Evolutionary conservation across 2,329 filamentous ascomycete species (phyloP), one percentile per base, ranked within the genome.

Genomic region (Aureobasidium sp.): DNA sequence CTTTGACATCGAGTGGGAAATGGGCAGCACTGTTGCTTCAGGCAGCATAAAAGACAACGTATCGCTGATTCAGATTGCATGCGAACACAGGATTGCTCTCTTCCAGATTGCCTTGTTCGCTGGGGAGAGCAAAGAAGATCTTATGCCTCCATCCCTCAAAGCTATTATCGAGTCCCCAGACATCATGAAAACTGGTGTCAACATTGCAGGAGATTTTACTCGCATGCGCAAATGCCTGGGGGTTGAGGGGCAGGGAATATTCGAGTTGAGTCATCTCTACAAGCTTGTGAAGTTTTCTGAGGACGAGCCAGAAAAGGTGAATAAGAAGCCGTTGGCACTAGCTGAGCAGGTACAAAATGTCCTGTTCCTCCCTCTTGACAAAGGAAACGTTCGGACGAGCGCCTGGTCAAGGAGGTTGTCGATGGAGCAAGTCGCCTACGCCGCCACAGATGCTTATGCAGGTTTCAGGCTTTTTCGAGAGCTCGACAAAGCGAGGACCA

Each of bases 1-100:
- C 0, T 91, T 97, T 64, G 92, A 97, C 69, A 81, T 97, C 65
- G 93, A 97, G 76, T 97, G 93, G 92, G 80, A 84, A 58, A 76
- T 70, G 6, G 78, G 72, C 22, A 68, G 66, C 8, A 72, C 79
- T 44, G 66, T 61, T 22, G 52, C 55, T 3, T 51, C 51, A 11
- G 39, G 64, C 15, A 78, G 80, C 3, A 75, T 86, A 4, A 87
- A 88, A 66, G 78, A 82, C 57, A 90, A 91, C 64, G 83, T 95
- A 7, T 92, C 89, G 0, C 75, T 97, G 41, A 87, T 97, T 47
- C 93, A 97, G 73, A 73, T 97, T 25, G 90, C 92, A 0, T 89
- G 85, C 64, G 83, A 89, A 47, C 84, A 87, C 64, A 87, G 85
- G 15, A 87, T 97, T 53, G 90, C 82, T 0, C 81, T 97, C 0